These are phyloP conservation scores for Spathaspora boniae DNA, from an alignment of 805 yeast genomes.

Conservation along the genomic window DNA sequence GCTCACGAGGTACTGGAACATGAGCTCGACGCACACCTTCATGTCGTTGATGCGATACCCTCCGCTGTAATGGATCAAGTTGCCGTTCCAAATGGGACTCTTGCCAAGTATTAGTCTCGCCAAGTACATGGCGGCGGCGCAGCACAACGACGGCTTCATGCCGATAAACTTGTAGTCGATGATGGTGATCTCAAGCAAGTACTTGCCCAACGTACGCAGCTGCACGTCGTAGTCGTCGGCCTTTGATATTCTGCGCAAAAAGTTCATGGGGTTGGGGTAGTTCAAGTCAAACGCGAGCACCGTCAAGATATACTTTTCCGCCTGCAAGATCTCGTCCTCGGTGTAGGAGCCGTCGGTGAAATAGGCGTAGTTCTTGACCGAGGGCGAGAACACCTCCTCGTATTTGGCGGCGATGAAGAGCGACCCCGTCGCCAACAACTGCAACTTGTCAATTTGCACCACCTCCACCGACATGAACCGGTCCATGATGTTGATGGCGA, in stretches of 20 bases:
- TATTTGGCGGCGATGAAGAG: conserved; percentile 88
- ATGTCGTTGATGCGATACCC: conserved; percentile 76
- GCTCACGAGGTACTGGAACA: conserved; percentile 70
- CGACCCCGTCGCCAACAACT: conserved; percentile 81
- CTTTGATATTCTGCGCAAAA: conserved; percentile 80
- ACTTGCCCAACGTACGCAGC: conserved; percentile 82
- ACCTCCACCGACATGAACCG: conserved; percentile 72
- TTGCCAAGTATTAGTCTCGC: conserved; percentile 70
- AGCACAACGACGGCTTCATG: conserved; percentile 67
- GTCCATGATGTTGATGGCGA: conserved; percentile 85
- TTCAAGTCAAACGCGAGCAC: conserved; percentile 70
- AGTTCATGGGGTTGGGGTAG: conserved; percentile 88
- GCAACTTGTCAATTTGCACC: conserved; percentile 76
- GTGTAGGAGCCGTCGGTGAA: conserved; percentile 84
- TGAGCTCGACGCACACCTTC: conserved; percentile 66
- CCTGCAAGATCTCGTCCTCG: conserved; percentile 76
- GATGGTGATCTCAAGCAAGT: conserved; percentile 70
- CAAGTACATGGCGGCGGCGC: conserved; percentile 87
- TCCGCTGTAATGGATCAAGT: conserved; percentile 86
- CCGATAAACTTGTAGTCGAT: conserved; percentile 76
- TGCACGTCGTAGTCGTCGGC: conserved; percentile 87
- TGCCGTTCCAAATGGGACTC: conserved; percentile 74
- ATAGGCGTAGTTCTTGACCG: conserved; percentile 79
- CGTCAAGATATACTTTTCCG: conserved; percentile 76
- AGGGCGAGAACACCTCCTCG: conserved; percentile 88